phyloP scores from a whole-genome alignment of 2,329 filamentous ascomycete species.

The Paecilomyces sp. region DNA sequence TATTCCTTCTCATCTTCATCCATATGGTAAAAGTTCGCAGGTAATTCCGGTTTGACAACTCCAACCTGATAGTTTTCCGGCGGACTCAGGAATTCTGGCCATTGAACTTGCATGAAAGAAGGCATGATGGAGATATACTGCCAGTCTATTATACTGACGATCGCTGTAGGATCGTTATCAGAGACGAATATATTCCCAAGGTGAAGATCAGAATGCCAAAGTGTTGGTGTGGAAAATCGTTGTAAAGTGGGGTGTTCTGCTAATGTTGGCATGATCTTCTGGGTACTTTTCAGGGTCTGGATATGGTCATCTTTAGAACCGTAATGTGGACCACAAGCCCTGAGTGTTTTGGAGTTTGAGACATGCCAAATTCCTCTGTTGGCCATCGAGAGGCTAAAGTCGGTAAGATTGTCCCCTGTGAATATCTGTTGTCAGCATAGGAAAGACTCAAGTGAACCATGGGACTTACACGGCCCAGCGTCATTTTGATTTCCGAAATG shows the following conservation, averaged over 20 bases:
- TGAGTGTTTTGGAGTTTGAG: conserved; percentile 3
- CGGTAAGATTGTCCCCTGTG: conserved; percentile 7
- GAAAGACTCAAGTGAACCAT: too few relatives aligned
- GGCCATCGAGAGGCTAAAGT: conserved; percentile 6
- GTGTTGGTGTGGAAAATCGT: conserved; percentile 6
- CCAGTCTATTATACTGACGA: conserved; percentile 14
- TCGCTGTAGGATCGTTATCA: conserved; percentile 9
- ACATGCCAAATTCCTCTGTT: conserved; percentile 6
- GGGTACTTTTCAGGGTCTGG: conserved; percentile 1
- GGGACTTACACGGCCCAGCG: conserved; percentile 10
- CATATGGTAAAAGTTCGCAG: conserved; percentile 12
- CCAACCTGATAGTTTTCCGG: conserved; percentile 12
- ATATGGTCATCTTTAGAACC: conserved; percentile 8
- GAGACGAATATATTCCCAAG: conserved; percentile 16
- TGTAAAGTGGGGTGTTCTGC: not conserved
- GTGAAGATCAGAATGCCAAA: conserved; percentile 15
- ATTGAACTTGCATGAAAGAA: conserved; percentile 12
- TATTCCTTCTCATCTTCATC: conserved; percentile 11
- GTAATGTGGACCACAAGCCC: conserved; percentile 8
- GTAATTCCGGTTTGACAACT: conserved; percentile 11
- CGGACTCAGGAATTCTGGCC: conserved; percentile 10
- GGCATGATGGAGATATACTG: conserved; percentile 13
- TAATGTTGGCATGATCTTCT: conserved; percentile 5
- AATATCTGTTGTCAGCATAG: too few relatives aligned
- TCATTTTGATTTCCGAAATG: conserved; percentile 6